Evolutionary conservation across 371 early-diverging fungal species (phyloP).

Genomic region (Funneliformis caledonium): DNA sequence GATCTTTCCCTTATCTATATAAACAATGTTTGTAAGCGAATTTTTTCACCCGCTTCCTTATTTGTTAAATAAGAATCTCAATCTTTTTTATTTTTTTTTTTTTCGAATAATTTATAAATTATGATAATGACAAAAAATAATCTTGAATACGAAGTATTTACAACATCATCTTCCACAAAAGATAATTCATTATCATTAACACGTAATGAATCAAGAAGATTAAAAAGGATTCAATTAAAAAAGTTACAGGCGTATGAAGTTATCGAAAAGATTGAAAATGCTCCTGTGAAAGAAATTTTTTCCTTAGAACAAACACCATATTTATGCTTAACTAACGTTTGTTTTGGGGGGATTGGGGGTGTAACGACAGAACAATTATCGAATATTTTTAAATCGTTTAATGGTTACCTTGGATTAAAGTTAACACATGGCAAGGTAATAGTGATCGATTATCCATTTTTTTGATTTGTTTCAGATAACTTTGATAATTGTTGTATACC

Average conservation of each 20-base stretch:
- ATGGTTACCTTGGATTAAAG: constrained; percentile 22
- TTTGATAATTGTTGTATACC: background rate
- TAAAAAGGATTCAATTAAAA: constrained; percentile 19
- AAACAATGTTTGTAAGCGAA: background rate
- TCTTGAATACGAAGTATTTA: background rate
- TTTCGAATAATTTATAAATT: background rate
- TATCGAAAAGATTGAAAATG: constrained; percentile 16
- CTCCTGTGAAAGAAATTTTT: constrained; percentile 25
- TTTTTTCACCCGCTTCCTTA: background rate
- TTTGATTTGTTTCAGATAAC: background rate
- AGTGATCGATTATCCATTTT: background rate
- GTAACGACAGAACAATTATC: constrained; percentile 23
- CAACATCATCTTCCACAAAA: background rate
- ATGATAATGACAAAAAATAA: background rate
- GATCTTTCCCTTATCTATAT: background rate
- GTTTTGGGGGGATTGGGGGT: constrained; percentile 40
- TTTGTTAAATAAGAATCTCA: background rate
- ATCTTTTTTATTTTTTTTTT: background rate
- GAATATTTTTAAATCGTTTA: constrained; percentile 15
- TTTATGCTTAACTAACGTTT: constrained; percentile 40
- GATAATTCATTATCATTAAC: constrained; percentile 3
- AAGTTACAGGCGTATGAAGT: constrained; percentile 32
- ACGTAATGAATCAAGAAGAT: constrained; percentile 15
- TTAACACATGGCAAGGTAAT: constrained; percentile 39
- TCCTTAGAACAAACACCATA: constrained; percentile 33